Base-by-base conservation (phyloP, 2,329 filamentous ascomycete species). In the Pseudogymnoascus sp. region DNA sequence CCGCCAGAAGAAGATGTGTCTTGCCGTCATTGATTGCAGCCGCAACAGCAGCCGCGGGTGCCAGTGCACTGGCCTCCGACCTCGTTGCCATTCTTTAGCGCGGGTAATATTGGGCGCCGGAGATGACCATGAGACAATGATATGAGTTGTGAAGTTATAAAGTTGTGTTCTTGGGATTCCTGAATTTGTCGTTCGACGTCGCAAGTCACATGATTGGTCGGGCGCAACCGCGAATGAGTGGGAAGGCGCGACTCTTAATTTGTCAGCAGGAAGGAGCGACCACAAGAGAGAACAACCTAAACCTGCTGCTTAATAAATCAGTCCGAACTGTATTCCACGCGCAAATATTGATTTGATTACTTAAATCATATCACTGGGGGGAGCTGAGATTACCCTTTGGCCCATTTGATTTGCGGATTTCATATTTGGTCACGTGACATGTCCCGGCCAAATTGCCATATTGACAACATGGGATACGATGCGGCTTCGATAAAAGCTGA, bases 1-100 rank as follows among this genome's bases (percentile, higher is more conserved):
- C 84, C 38, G 84, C 85, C 44, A 91, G 79, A 14, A 91, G 79
- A 61, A 89, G 77, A 71, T 89, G 86, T 11, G 75, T 75, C 70
- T 83, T 85, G 16, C 74, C 73, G 69, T 86, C 84, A 60, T 75
- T 70, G 21, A 56, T 56, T 56, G 50, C 50, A 14, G 50, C 50
- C 11, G 50, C 50, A 21, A 56, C 50, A 56, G 50, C 28, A 56
- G 50, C 21, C 16, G 50, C 50, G 50, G 50, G 50, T 33, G 50
- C 50, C n/a, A 21, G n/a, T 2, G 50, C 50, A 35, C 11, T 14
- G 25, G 50, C 50, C 16, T 56, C 28, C 16, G 4, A 5, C 50
- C 11, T 56, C n/a, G 28, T 56, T 21, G 50, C 50, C 50, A 56
- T 56, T 56, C 7, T 56, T 56, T 35, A 33, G 16, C n/a, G 8